Evolutionary conservation across 139 green algal genomes (phyloP).

Genomic region (Coelastrella sp.): DNA sequence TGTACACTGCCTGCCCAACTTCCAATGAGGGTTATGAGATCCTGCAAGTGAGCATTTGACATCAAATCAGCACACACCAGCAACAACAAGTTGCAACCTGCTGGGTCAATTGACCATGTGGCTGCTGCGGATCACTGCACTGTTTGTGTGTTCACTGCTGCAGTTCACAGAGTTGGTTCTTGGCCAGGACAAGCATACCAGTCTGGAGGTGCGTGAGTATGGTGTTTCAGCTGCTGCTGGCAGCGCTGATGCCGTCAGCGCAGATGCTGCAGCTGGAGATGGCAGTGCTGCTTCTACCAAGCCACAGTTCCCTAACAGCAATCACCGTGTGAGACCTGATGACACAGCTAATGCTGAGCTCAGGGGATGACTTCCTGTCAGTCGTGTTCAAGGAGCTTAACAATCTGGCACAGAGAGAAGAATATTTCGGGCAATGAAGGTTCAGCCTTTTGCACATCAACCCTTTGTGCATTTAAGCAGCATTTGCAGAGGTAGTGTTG

Average conservation of each 20-base stretch:
- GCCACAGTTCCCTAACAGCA: neutral
- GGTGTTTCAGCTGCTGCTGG: neutral
- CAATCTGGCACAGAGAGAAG: neutral
- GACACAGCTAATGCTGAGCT: conserved; percentile 3
- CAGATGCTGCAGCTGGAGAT: neutral
- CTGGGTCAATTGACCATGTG: neutral
- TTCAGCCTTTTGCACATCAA: no score
- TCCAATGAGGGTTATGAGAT: no score
- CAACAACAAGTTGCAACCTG: no score
- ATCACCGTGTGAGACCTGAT: neutral
- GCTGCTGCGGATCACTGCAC: neutral
- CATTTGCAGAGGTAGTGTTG: no score
- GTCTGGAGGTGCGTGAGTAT: neutral
- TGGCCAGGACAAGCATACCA: conserved; percentile 8
- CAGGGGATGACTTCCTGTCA: neutral
- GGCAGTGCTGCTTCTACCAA: neutral
- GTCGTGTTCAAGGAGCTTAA: neutral
- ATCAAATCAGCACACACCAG: no score
- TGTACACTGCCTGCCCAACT: no score
- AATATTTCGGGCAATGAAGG: no score
- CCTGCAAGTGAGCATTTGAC: no score
- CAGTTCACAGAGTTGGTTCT: conserved; percentile 39
- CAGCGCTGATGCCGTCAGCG: neutral
- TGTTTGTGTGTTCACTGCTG: neutral
- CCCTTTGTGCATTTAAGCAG: no score